Evolutionary conservation across 345 rosid genomes (phyloP), one percentile per base, ranked within the genome.

Genomic region (Camelina neglecta): DNA sequence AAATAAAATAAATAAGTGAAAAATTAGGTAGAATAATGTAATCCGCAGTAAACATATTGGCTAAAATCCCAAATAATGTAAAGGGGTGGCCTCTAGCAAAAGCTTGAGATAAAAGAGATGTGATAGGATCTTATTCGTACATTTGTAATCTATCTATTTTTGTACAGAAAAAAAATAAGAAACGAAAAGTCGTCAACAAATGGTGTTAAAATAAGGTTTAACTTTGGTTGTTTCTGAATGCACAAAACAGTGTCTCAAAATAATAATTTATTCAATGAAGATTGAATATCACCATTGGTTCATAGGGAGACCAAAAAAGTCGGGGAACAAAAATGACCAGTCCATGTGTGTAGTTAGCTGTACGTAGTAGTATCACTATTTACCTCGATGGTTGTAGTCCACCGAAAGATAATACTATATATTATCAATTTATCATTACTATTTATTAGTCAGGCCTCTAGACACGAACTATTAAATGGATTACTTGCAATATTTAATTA

Each of bases 301-400:
- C 61, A 49, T 26, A 8, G 35, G 41, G 64, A 49, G 7, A 8
- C 42, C 13, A 61, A 72, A 69, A 69, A 60, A 59, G 38, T 21
- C 36, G 10, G 60, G 49, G 59, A 42, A 67, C 63, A 59, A 45
- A 69, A 26, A n/a, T 21, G 60, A 67, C 74, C 63, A 67, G 65
- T 33, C 74, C 77, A 73, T 72, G 69, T 65, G 24, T 55, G n/a
- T 21, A 41, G 67, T 20, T 77, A 45, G 67, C 18, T 50, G 47
- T 29, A 29, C 31, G 29, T 29, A 29, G 31, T 57, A 58, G 67
- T 49, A 48, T n/a, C n/a, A 29, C 24, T 64, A n/a, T 31, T 56
- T 60, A 50, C 69, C 58, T 77, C 73, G 73, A 41, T 72, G n/a
- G 21, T n/a, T 65, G 68, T 72, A 71, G 41, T 77, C 68, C 63